phyloP scores from a whole-genome alignment of 352 stramenopile genomes.

The Phytophthora multivora region DNA sequence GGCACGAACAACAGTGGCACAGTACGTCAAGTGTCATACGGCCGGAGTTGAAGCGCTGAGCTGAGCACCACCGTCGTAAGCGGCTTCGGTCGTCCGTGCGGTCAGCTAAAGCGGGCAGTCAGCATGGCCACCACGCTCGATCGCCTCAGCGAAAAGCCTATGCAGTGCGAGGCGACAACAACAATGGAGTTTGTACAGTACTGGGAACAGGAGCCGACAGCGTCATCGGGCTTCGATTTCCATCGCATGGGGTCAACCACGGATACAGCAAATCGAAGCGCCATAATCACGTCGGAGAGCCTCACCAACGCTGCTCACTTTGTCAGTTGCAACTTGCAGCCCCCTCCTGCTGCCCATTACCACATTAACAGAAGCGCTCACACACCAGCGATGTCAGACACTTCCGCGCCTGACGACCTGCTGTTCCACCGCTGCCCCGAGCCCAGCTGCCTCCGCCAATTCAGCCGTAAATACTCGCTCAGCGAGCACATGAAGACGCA shows the following conservation, averaged over 20 bases:
- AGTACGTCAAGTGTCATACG: conserved; percentile 20
- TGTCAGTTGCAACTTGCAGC: conserved; percentile 27
- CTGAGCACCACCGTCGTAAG: conserved; percentile 2
- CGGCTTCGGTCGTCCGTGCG: background rate
- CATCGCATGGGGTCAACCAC: background rate
- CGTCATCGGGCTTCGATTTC: conserved; percentile 12
- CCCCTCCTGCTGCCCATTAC: conserved; percentile 2
- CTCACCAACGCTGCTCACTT: conserved; percentile 12
- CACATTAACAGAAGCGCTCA: conserved; percentile 2
- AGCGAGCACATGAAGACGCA: conserved; percentile 64
- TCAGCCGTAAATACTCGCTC: conserved; percentile 58
- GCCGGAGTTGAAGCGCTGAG: conserved; percentile 15
- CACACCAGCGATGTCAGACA: conserved; percentile 23
- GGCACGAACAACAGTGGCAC: conserved; percentile 6
- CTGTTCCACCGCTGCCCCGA: conserved; percentile 33
- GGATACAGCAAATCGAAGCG: conserved; percentile 17
- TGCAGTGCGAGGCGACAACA: conserved; percentile 23
- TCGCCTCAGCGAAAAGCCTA: conserved; percentile 8
- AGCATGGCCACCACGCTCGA: conserved; percentile 8
- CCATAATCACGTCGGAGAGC: conserved; percentile 16
- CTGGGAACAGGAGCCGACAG: background rate
- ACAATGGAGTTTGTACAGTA: conserved; percentile 4
- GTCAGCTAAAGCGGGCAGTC: conserved; percentile 11
- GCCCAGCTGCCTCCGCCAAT: conserved; percentile 33
- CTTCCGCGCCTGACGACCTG: conserved; percentile 14